A percentile compares a stretch with the other conserved stretches of the same genome.
Conservation (phyloP, 805 yeast genomes). For the Ogataea nonfermentans region DNA sequence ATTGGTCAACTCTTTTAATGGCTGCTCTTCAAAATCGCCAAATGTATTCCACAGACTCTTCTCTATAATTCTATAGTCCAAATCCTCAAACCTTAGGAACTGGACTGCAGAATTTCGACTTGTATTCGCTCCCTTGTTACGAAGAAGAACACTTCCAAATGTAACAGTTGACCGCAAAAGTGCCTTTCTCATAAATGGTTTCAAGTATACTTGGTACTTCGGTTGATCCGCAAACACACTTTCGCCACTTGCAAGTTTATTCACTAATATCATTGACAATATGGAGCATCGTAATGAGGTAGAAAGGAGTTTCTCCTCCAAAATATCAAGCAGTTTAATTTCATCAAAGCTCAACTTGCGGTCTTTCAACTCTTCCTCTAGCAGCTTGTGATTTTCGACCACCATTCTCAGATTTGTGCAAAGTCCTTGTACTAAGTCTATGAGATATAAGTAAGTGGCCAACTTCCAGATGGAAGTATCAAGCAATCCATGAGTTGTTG, state of each 20-base stretch:
- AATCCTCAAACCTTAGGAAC: slow-evolving; percentile 1
- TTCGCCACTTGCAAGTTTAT: slow-evolving; percentile 4
- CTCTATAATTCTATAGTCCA: slow-evolving; percentile 8
- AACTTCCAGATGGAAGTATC: slow-evolving; percentile 10
- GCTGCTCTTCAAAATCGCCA: neutral
- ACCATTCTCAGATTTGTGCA: slow-evolving; percentile 4
- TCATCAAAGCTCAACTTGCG: slow-evolving; percentile 7
- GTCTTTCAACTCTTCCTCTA: slow-evolving; percentile 5
- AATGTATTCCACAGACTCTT: slow-evolving; percentile 1
- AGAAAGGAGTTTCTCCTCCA: neutral
- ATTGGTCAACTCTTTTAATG: neutral
- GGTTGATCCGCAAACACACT: slow-evolving; percentile 7
- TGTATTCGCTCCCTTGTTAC: neutral
- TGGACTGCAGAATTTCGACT: neutral
- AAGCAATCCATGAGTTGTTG: neutral
- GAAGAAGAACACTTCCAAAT: slow-evolving; percentile 1
- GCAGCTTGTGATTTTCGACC: slow-evolving; percentile 2
- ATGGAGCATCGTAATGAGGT: slow-evolving; percentile 6
- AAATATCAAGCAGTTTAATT: slow-evolving; percentile 1
- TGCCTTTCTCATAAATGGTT: slow-evolving; percentile 5
- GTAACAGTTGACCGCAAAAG: slow-evolving; percentile 4
- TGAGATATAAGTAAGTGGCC: slow-evolving; percentile 4
- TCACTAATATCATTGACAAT: slow-evolving; percentile 1
- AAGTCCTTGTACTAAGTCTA: slow-evolving; percentile 10
- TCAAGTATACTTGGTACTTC: slow-evolving; percentile 10